A percentile compares a stretch with the other conserved stretches of the same genome.
Evolutionary conservation across 2,329 filamentous ascomycete species (phyloP).

Genomic region (Microdochium nivale): DNA sequence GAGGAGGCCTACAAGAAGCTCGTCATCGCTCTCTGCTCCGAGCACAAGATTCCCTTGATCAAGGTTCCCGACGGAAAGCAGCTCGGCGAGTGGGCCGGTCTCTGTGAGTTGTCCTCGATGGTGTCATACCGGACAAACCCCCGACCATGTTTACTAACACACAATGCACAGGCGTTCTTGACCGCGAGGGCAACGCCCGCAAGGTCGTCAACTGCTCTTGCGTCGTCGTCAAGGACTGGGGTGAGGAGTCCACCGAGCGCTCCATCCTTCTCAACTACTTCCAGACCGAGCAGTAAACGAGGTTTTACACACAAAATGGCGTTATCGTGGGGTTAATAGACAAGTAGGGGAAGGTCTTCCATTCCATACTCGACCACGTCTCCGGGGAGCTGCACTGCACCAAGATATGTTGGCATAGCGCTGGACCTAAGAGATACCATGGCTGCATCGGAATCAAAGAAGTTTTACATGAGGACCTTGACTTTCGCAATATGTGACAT

Average conservation of each 20-base stretch:
- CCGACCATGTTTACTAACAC: constrained; percentile 18
- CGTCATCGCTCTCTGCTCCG: constrained; percentile 93
- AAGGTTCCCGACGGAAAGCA: constrained; percentile 99
- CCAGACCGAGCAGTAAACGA: constrained; percentile 72
- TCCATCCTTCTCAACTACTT: constrained; percentile 99
- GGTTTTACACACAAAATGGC: constrained; percentile 18
- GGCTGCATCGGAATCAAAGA: constrained; percentile 29
- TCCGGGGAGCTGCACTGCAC: constrained; percentile 12
- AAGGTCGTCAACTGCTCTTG: constrained; percentile 99
- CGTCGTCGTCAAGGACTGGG: constrained; percentile 99
- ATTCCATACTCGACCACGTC: constrained; percentile 13
- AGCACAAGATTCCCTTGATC: constrained; percentile 99
- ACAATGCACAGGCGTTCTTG: constrained; percentile 68
- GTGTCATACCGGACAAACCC: not conserved
- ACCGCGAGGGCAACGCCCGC: constrained; percentile 98
- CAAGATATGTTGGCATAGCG: constrained; percentile 1
- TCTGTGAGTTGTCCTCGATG: constrained; percentile 65
- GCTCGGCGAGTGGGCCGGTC: constrained; percentile 98
- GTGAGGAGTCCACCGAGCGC: constrained; percentile 99
- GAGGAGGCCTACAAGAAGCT: constrained; percentile 99
- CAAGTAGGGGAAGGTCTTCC: constrained; percentile 12
- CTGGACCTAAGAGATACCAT: not conserved
- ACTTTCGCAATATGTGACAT: not conserved
- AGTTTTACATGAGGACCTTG: constrained; percentile 16
- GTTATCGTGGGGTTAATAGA: constrained; percentile 20